These are phyloP conservation scores for Darksidea phi DNA, from an alignment of 495 filamentous ascomycete genomes.

Conservation along the genomic window DNA sequence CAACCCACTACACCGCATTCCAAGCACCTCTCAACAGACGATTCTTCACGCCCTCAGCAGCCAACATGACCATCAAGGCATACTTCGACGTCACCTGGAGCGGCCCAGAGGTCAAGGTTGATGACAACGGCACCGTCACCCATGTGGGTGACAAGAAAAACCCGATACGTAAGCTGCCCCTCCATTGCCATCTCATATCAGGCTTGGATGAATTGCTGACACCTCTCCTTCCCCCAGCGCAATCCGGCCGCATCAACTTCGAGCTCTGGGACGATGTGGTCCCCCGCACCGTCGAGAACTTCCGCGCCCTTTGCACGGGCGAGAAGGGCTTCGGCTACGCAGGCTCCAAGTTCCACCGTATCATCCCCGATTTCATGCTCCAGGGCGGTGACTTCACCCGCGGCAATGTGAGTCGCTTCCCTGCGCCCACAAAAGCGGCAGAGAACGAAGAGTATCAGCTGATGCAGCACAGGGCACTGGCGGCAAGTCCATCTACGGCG, in stretches of 20 bases:
- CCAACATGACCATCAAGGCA: conserved; percentile 65
- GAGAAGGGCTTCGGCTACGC: conserved; percentile 74
- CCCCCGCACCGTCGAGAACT: conserved; percentile 92
- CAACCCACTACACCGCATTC: conserved; percentile 47
- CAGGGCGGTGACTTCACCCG: conserved; percentile 55
- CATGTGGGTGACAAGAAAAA: conserved; percentile 49
- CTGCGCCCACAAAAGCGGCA: background rate
- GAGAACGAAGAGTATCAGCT: conserved; percentile 1
- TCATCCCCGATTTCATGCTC: conserved; percentile 55
- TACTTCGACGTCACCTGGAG: conserved; percentile 70
- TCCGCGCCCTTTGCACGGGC: conserved; percentile 88
- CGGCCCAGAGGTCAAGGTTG: conserved; percentile 57
- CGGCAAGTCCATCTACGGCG: conserved; percentile 84
- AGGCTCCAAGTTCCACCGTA: conserved; percentile 47
- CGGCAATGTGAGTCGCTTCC: conserved; percentile 46
- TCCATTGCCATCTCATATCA: conserved; percentile 10
- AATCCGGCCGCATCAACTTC: conserved; percentile 82
- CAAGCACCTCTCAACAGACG: conserved; percentile 47
- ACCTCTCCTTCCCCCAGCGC: conserved; percentile 51
- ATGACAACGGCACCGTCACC: conserved; percentile 56
- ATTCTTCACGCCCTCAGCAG: conserved; percentile 62
- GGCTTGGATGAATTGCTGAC: conserved; percentile 33
- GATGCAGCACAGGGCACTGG: conserved; percentile 63
- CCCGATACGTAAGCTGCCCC: conserved; percentile 61
- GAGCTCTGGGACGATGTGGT: conserved; percentile 82